Conservation (phyloP, 2,329 filamentous ascomycete species). For the Ascochyta rabiei region DNA sequence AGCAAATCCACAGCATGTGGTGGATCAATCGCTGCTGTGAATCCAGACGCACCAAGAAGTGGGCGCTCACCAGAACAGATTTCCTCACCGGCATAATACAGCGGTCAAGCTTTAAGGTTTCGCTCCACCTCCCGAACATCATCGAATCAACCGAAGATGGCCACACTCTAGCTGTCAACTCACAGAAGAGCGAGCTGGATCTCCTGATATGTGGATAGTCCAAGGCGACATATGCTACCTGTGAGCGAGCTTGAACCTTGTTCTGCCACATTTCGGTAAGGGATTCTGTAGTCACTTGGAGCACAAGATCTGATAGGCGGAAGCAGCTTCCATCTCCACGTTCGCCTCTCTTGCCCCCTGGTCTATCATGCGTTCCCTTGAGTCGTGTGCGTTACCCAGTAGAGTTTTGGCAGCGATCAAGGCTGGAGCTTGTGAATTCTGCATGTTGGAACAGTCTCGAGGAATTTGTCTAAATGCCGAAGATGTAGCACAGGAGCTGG, state of each 20-base stretch:
- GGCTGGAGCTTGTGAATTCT: background rate
- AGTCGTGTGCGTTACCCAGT: background rate
- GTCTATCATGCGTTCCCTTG: background rate
- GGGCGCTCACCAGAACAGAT: background rate
- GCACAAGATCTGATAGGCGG: background rate
- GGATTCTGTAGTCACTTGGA: background rate
- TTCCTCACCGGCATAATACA: background rate
- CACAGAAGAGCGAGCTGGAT: background rate
- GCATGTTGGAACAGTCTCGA: background rate
- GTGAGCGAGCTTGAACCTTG: slow-evolving; percentile 10
- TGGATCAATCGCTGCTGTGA: background rate
- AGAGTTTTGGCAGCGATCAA: background rate
- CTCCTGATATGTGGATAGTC: slow-evolving; percentile 11
- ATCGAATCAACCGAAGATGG: background rate
- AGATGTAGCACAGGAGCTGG: background rate
- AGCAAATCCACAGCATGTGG: background rate
- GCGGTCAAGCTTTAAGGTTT: background rate
- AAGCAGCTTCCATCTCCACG: background rate
- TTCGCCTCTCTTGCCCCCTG: background rate
- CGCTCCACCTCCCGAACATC: background rate
- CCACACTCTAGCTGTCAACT: background rate
- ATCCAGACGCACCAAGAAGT: background rate
- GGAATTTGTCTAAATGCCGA: background rate
- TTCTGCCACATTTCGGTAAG: background rate
- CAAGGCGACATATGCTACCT: background rate